Conservation (phyloP, 2,329 filamentous ascomycete genomes). For the Aureobasidium sp. region DNA sequence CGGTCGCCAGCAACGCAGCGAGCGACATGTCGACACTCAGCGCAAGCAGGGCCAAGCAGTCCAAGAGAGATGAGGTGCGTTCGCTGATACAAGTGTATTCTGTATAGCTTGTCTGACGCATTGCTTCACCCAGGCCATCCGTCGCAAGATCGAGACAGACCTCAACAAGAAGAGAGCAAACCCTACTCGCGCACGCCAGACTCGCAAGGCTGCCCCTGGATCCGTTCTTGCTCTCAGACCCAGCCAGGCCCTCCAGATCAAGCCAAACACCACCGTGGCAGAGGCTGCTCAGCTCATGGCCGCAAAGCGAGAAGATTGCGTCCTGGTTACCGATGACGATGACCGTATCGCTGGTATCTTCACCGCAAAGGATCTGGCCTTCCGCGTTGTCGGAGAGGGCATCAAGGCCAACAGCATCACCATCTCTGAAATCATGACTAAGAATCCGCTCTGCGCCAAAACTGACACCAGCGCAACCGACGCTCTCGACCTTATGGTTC, state of each 20-base stretch:
- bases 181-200: slow-evolving; percentile 69
- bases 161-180: slow-evolving; percentile 94
- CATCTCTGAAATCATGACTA: slow-evolving; percentile 99
- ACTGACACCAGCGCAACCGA: slow-evolving; percentile 98
- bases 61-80: slow-evolving; percentile 91
- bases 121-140: slow-evolving; percentile 66
- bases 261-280: slow-evolving; percentile 85
- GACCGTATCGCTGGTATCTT: slow-evolving; percentile 98
- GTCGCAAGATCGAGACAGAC: slow-evolving; percentile 92
- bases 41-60: slow-evolving; percentile 91
- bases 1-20: slow-evolving; percentile 39
- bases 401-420: slow-evolving; percentile 84
- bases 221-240: slow-evolving; percentile 94
- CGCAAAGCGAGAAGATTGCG: slow-evolving; percentile 95
- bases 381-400: slow-evolving; percentile 87
- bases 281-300: slow-evolving; percentile 98
- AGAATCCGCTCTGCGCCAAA: slow-evolving; percentile 94
- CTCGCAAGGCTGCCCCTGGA: slow-evolving; percentile 88
- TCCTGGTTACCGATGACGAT: slow-evolving; percentile 94
- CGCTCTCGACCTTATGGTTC: slow-evolving; percentile 93
- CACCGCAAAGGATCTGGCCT: slow-evolving; percentile 96
- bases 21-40: slow-evolving; percentile 72
- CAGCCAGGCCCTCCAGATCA: slow-evolving; percentile 94
- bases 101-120: slow-evolving; percentile 9
- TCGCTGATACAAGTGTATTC: not conserved